Base-by-base conservation (phyloP, 2,329 filamentous ascomycete genomes). In the Colletotrichum theobromicola region DNA sequence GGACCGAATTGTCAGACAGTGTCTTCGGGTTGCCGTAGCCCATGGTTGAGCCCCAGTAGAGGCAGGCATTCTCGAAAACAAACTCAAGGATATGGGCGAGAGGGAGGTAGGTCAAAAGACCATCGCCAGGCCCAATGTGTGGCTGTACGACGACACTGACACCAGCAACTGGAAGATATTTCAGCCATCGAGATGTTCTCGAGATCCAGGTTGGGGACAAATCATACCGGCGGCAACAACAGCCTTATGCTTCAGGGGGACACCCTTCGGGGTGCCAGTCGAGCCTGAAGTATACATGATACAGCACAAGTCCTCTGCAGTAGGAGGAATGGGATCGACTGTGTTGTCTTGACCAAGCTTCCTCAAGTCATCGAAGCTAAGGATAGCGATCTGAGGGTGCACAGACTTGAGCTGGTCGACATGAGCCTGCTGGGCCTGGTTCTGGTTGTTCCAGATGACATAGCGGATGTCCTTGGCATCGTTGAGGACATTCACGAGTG, bases 51-150 rank as follows among this genome's bases (percentile, higher is more conserved):
- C 95, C 95, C 95, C 95, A 97, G 87, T 91, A 95, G 76, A 98
- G 85, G 74, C 92, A 93, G 13, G 94, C 90, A 81, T 96, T 96
- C 85, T 98, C 95, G 81, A 98, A 97, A 78, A 97, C 94, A 81
- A 95, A 96, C 83, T 98, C 95, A 79, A 98, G 90, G 81, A 98
- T 98, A 81, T 98, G 95, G 3, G 95, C 94, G 69, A 95, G 90
- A 7, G 95, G 95, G 4, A 98, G 92, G 83, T 97, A 98, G 50
- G 95, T 94, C 67, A 98, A 88, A 62, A 98, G 88, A 64, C 91
- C 90, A 81, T 98, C 95, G 18, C 93, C 93, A 30, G 94, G 94
- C 30, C 93, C 93, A 76, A 97, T 90, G 82, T 94, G 95, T 26
- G 91, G 90, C 63, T 94, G 93, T 50, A 97, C 93, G 76, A 97